A percentile compares a stretch with the other conserved stretches of the same genome.
Evolutionary conservation across 768 basidiomycete genomes (phyloP).

Genomic region (Panellus pusillus): DNA sequence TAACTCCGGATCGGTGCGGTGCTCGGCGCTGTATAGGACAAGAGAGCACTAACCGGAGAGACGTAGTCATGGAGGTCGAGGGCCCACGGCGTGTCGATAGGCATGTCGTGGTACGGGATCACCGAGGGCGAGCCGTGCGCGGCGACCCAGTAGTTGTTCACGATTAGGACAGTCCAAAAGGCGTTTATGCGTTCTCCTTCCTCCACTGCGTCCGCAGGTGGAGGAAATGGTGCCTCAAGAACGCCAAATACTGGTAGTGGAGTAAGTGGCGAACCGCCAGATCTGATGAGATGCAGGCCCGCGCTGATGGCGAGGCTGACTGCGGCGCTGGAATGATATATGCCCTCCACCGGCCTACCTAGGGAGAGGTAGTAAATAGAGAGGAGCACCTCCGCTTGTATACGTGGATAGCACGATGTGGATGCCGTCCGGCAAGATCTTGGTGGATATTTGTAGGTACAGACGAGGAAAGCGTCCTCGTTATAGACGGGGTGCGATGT

Average conservation of each 20-base stretch:
- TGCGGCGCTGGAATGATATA: constrained; percentile 48
- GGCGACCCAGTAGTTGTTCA: constrained; percentile 50
- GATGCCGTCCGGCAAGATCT: constrained; percentile 40
- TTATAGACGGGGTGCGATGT: constrained; percentile 23
- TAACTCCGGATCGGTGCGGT: background rate
- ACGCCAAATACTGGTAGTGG: constrained; percentile 29
- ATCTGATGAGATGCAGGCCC: constrained; percentile 34
- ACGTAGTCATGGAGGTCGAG: constrained; percentile 24
- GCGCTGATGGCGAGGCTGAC: constrained; percentile 32
- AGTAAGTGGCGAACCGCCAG: constrained; percentile 22
- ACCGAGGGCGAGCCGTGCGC: constrained; percentile 43
- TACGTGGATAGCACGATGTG: constrained; percentile 38
- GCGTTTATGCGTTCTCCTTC: constrained; percentile 34
- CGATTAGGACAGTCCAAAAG: constrained; percentile 35
- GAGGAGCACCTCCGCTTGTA: constrained; percentile 56
- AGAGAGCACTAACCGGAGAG: constrained; percentile 13
- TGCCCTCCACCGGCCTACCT: constrained; percentile 46
- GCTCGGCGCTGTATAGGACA: background rate
- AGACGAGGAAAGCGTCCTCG: constrained; percentile 40
- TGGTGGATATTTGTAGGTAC: constrained; percentile 38
- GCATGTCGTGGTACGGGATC: constrained; percentile 38
- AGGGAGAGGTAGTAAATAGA: constrained; percentile 51
- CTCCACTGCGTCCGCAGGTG: constrained; percentile 24
- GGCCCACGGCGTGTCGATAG: constrained; percentile 39
- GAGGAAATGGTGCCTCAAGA: constrained; percentile 31